Base-by-base conservation (phyloP, 768 basidiomycete genomes). In the Lactarius hatsudake region DNA sequence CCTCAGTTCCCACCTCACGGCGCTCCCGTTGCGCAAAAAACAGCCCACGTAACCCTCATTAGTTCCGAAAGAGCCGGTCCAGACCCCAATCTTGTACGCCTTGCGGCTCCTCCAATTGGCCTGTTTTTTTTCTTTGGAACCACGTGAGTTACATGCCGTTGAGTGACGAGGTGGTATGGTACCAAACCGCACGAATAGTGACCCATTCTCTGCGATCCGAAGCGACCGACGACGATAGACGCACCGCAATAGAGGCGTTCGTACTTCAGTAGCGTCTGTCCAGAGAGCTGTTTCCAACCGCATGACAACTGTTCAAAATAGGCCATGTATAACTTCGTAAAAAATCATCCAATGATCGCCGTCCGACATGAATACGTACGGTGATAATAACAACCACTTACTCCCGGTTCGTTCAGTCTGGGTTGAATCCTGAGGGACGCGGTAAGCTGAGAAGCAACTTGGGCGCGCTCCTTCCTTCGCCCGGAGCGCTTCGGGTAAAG, bases 1-100 rank as follows among this genome's bases (percentile, higher is more conserved):
- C 63, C 26, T 53, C 51, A 53, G 51, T 26, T 26, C 51, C 58
- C 51, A 45, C 36, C 48, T 32, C 32, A 48, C 30, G 60, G 51
- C 51, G 51, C 51, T 53, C 23, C 26, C 45, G n/a, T 48, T 51
- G 51, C 5, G 13, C 51, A 53, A 26, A 53, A 53, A 15, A 6
- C 12, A 51, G 5, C 51, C 51, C 26, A 53, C 51, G 51, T 53
- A 53, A 53, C 13, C 23, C 48, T 51, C 48, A 51, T 51, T 51
- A 10, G 48, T 26, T 23, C 51, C 26, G 51, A 53, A 30, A 7
- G 23, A 53, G 5, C 23, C 51, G 51, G 48, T 26, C 51, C 51
- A 53, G 51, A 26, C 51, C 26, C 48, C 51, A 17, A 23, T 15
- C 48, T 23, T 5, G n/a, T 48, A n/a, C 20, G 45, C 45, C 18